A percentile compares a stretch with the other conserved stretches of the same genome.
Evolutionary conservation across 306 rosid genomes (phyloP).

Genomic region (Cicer chorassanicum): DNA sequence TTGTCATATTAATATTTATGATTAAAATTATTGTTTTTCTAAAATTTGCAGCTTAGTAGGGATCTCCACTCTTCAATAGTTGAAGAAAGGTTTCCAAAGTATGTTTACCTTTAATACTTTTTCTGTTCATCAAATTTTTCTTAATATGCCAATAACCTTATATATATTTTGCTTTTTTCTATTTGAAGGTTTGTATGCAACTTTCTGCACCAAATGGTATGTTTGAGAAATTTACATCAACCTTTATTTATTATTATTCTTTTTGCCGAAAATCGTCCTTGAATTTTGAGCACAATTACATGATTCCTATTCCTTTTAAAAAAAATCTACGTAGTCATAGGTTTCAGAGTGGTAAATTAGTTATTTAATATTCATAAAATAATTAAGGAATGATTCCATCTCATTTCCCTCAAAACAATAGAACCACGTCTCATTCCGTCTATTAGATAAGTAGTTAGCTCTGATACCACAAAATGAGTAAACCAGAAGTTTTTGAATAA

Average conservation of each 20-base stretch:
- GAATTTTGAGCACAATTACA: slow-evolving; percentile 34
- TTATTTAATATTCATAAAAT: background rate
- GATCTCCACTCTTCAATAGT: slow-evolving; percentile 83
- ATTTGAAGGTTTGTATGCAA: slow-evolving; percentile 82
- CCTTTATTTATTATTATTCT: background rate
- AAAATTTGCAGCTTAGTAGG: slow-evolving; percentile 80
- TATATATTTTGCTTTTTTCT: background rate
- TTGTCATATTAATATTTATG: slow-evolving; percentile 17
- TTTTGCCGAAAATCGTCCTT: background rate
- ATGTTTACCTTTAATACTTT: slow-evolving; percentile 50
- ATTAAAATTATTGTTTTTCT: slow-evolving; percentile 28
- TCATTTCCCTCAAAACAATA: background rate
- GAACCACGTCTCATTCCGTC: no score
- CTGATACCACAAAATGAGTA: no score
- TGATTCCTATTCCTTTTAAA: background rate
- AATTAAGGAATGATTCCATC: background rate
- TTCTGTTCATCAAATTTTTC: slow-evolving; percentile 21
- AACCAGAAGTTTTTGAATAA: no score
- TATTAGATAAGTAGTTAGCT: no score
- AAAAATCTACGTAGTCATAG: background rate
- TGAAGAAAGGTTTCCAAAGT: slow-evolving; percentile 82
- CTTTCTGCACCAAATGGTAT: slow-evolving; percentile 85
- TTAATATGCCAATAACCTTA: slow-evolving; percentile 37
- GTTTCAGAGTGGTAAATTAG: background rate
- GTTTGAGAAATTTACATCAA: slow-evolving; percentile 8